phyloP scores from a whole-genome alignment of 164 flowering plant genomes.

The Vitis rotundifolia region DNA sequence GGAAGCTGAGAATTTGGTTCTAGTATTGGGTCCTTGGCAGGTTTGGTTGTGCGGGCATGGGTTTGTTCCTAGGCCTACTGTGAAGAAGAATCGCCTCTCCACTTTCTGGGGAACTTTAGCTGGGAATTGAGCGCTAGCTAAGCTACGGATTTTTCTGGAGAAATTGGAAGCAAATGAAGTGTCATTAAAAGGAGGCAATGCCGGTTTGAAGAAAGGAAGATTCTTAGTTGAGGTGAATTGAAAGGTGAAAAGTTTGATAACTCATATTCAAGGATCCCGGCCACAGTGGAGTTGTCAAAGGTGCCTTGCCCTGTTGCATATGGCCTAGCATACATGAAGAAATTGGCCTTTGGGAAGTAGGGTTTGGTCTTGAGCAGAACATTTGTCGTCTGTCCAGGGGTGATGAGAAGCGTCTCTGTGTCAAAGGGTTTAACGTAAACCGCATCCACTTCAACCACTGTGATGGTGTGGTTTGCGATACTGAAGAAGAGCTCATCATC shows the following conservation, averaged over 20 bases:
- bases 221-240: not conserved
- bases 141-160: no score
- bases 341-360: constrained; percentile 17
- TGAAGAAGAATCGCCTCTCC: no score
- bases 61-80: no score
- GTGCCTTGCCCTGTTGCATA: constrained; percentile 2
- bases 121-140: no score
- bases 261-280: constrained; percentile 4
- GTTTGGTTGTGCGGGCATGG: no score
- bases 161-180: no score
- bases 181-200: no score
- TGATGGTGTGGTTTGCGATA: constrained; percentile 31
- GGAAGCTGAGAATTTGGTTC: no score
- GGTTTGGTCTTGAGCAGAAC: constrained; percentile 14
- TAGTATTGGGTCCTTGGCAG: no score
- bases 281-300: constrained; percentile 1
- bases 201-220: not conserved
- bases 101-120: no score
- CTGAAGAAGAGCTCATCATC: constrained; percentile 46
- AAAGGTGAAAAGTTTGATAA: not conserved
- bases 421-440: constrained; percentile 26
- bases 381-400: constrained; percentile 26
- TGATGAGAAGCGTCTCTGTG: constrained; percentile 21
- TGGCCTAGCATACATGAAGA: constrained; percentile 16
- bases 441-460: constrained; percentile 24